These are phyloP conservation scores for Cocos nucifera DNA, from an alignment of 176 grass and related monocot genomes.

Conservation along the genomic window DNA sequence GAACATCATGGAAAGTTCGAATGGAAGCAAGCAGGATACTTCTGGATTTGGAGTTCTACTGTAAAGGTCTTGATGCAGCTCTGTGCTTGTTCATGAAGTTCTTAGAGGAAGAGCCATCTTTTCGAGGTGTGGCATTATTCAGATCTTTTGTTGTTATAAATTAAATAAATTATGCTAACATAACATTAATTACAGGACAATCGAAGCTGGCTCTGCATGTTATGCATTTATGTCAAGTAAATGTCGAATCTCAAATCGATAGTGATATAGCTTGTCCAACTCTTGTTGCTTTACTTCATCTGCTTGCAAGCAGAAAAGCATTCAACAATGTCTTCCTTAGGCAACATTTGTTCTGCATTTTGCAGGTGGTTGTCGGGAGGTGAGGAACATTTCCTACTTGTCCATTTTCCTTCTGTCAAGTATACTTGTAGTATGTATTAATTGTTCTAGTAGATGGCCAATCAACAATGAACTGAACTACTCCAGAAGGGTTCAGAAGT, in stretches of 20 bases:
- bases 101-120: constrained; percentile 67
- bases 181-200: constrained; percentile 44
- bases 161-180: background rate
- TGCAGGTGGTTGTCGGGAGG: constrained; percentile 90
- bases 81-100: constrained; percentile 82
- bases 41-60: constrained; percentile 77
- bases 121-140: constrained; percentile 50
- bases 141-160: background rate
- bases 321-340: constrained; percentile 88
- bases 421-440: too few relatives aligned
- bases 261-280: constrained; percentile 54
- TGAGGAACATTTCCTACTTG: constrained; percentile 33
- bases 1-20: constrained; percentile 72
- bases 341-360: constrained; percentile 92
- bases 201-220: constrained; percentile 77
- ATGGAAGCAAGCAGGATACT: constrained; percentile 91
- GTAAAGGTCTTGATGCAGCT: constrained; percentile 72
- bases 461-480: too few relatives aligned
- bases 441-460: too few relatives aligned
- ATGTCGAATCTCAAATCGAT: constrained; percentile 30
- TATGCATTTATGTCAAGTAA: constrained; percentile 67
- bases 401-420: constrained; percentile 3
- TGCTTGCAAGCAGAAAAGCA: constrained; percentile 65
- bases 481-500: too few relatives aligned
- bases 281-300: constrained; percentile 53